Conservation (phyloP, 441 rosid genomes). For the Aquilaria agallochum region DNA sequence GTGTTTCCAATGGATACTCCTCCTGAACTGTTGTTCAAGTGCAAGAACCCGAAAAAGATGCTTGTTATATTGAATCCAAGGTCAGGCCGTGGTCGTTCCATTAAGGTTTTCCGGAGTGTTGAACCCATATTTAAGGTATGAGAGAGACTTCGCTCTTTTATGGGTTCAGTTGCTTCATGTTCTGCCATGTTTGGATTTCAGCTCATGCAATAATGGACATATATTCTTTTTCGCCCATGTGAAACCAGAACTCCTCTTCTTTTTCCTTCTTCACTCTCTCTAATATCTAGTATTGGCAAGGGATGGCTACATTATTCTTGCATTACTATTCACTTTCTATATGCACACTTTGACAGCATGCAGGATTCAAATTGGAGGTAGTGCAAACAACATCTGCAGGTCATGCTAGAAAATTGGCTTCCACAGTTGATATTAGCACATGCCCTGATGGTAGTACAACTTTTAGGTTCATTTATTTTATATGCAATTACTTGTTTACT, state of each 20-base stretch:
- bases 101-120: conserved; percentile 75
- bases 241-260: not conserved
- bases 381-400: conserved; percentile 87
- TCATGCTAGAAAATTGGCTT: conserved; percentile 77
- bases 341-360: conserved; percentile 61
- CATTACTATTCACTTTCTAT: conserved; percentile 2
- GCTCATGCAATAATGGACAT: not conserved
- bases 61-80: conserved; percentile 89
- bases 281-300: too few relatives aligned
- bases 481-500: conserved; percentile 4
- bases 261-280: not conserved
- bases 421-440: conserved; percentile 71
- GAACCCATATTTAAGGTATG: conserved; percentile 91
- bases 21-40: conserved; percentile 78
- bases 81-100: conserved; percentile 85
- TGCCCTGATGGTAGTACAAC: conserved; percentile 77
- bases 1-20: conserved; percentile 67
- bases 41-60: conserved; percentile 87
- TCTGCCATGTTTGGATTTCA: not conserved
- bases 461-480: conserved; percentile 11
- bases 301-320: too few relatives aligned
- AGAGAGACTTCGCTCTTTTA: too few relatives aligned
- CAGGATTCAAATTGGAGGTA: conserved; percentile 87
- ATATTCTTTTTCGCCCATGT: not conserved
- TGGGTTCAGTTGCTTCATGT: not conserved